These are phyloP conservation scores for Aspergillus bertholletiae DNA, from an alignment of 495 filamentous ascomycete species.

Conservation along the genomic window DNA sequence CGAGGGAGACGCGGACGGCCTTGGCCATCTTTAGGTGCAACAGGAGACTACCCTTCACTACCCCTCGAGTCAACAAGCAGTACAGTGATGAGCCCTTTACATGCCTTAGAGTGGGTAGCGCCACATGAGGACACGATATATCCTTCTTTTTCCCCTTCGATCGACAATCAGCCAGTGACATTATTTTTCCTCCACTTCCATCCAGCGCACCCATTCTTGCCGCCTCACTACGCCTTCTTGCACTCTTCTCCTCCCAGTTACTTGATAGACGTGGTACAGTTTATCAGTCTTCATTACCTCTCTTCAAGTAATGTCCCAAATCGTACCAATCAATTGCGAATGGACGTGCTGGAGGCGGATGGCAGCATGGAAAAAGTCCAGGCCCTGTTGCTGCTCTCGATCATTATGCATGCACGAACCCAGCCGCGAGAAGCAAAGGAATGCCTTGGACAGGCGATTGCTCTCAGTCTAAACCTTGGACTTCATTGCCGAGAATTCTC, in stretches of 20 bases:
- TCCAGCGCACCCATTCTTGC: constrained; percentile 5
- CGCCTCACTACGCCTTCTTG: neutral
- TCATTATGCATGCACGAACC: neutral
- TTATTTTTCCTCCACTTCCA: constrained; percentile 7
- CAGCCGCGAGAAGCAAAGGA: neutral
- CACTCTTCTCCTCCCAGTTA: neutral
- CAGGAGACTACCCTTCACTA: neutral
- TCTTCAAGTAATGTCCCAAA: neutral
- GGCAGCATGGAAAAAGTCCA: constrained; percentile 2
- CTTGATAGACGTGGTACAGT: neutral
- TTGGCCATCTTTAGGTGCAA: neutral
- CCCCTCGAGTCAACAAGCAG: neutral
- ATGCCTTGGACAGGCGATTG: constrained; percentile 1
- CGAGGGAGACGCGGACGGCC: neutral
- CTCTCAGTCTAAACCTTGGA: neutral
- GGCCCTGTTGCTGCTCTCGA: constrained; percentile 3
- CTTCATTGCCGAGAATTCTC: neutral
- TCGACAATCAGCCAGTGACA: neutral
- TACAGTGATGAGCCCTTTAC: neutral
- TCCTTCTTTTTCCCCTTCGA: neutral
- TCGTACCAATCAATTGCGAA: neutral
- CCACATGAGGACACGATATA: neutral
- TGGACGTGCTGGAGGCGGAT: neutral
- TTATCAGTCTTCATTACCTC: constrained; percentile 3
- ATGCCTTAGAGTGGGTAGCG: neutral